Percentiles rank a stretch among this genome's conserved stretches.
These are phyloP conservation scores for Lagenaria siceraria DNA, from an alignment of 306 rosid genomes.

Conservation along the genomic window DNA sequence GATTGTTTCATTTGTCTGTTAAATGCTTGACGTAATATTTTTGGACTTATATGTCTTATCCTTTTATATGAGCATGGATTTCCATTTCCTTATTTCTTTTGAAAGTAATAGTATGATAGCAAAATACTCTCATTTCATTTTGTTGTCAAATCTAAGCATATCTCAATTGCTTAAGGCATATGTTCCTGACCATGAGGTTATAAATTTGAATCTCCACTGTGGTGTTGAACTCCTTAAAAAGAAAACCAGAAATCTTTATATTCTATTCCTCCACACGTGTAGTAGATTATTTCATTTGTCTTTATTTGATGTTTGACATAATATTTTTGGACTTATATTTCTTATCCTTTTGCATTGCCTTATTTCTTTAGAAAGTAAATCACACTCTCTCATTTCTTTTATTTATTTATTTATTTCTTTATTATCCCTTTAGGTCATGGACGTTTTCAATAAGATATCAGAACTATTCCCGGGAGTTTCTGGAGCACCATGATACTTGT, in stretches of 20 bases:
- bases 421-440: constrained; percentile 58
- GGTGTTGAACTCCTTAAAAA: too few species aligned
- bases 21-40: neutral
- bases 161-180: too few species aligned
- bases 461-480: constrained; percentile 88
- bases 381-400: neutral
- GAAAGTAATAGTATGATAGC: too few species aligned
- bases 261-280: neutral
- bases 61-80: neutral
- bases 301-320: neutral
- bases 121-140: neutral
- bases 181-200: too few species aligned
- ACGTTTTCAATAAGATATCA: constrained; percentile 80
- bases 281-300: neutral
- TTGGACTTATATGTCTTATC: neutral
- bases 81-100: neutral
- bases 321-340: neutral
- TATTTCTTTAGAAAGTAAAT: neutral
- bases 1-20: neutral
- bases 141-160: too few species aligned
- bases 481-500: constrained; percentile 46
- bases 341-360: neutral
- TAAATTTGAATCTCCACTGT: too few species aligned
- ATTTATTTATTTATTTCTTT: neutral
- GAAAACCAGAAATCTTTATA: neutral